A percentile compares a stretch with the other conserved stretches of the same genome.
These are phyloP conservation scores for Pythium pyrilobum DNA, from an alignment of 352 stramenopile genomes.

Conservation along the genomic window DNA sequence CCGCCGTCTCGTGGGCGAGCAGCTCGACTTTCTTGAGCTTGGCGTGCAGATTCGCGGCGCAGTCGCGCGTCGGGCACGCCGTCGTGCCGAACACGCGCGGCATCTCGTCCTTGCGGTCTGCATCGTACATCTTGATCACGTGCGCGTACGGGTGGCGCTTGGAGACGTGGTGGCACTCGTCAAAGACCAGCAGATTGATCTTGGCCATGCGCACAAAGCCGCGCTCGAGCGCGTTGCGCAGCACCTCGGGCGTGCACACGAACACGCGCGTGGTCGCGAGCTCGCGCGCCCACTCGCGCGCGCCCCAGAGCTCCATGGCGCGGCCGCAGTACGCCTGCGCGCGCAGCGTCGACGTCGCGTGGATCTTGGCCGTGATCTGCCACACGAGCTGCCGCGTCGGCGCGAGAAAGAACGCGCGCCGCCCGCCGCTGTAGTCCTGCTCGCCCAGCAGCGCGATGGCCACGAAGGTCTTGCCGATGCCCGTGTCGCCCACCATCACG, in stretches of 20 bases:
- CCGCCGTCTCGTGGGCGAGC: constrained; percentile 34
- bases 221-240: constrained; percentile 79
- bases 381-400: constrained; percentile 77
- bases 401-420: constrained; percentile 77
- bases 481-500: constrained; percentile 78
- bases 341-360: constrained; percentile 48
- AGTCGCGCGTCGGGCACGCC: constrained; percentile 47
- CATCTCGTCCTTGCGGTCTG: constrained; percentile 16
- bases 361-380: constrained; percentile 76
- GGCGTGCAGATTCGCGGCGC: constrained; percentile 61
- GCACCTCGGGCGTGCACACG: constrained; percentile 84
- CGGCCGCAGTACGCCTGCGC: constrained; percentile 49
- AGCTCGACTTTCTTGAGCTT: constrained; percentile 68
- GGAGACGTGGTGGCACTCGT: constrained; percentile 88
- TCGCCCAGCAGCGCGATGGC: constrained; percentile 70
- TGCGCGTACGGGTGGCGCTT: constrained; percentile 89
- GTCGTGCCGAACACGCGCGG: constrained; percentile 86
- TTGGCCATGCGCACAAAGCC: constrained; percentile 71
- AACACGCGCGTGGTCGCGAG: constrained; percentile 60
- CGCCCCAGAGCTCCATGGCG: constrained; percentile 58
- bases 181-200: constrained; percentile 87
- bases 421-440: constrained; percentile 60
- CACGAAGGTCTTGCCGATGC: constrained; percentile 84
- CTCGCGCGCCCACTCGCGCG: constrained; percentile 49
- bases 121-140: constrained; percentile 79